Conservation (phyloP, 352 stramenopile species). For the Halophytophthora batemanensis region DNA sequence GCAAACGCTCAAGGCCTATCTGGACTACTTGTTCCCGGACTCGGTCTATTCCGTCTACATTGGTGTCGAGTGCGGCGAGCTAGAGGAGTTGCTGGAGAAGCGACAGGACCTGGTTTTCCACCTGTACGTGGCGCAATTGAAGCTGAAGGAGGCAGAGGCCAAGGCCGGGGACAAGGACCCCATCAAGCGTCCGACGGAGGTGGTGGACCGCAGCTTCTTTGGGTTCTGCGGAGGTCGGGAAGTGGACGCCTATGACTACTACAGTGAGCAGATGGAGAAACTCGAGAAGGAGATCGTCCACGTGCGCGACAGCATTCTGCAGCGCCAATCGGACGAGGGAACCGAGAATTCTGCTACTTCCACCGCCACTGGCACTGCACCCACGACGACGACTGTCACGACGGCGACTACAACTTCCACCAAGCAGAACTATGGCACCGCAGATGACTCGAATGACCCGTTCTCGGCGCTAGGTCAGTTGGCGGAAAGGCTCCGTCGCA, state of each 20-base stretch:
- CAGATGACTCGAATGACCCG: slow-evolving; percentile 2
- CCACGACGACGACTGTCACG: too few relatives aligned
- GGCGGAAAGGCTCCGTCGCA: slow-evolving; percentile 26
- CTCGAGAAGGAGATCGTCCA: slow-evolving; percentile 49
- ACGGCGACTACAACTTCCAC: too few relatives aligned
- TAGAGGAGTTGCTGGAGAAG: slow-evolving; percentile 30
- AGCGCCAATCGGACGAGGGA: slow-evolving; percentile 40
- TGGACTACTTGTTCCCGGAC: slow-evolving; percentile 67
- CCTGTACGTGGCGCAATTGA: slow-evolving; percentile 46
- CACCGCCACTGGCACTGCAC: too few relatives aligned
- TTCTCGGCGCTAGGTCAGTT: slow-evolving; percentile 26
- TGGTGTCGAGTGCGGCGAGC: slow-evolving; percentile 54
- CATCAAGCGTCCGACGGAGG: slow-evolving; percentile 30
- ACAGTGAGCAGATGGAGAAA: slow-evolving; percentile 41
- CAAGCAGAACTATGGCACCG: slow-evolving; percentile 22
- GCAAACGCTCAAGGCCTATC: slow-evolving; percentile 65
- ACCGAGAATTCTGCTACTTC: too few relatives aligned
- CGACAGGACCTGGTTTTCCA: slow-evolving; percentile 46
- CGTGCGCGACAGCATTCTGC: slow-evolving; percentile 45
- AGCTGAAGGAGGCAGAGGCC: slow-evolving; percentile 35
- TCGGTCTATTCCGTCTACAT: slow-evolving; percentile 64
- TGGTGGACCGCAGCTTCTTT: slow-evolving; percentile 38
- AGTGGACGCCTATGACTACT: slow-evolving; percentile 66
- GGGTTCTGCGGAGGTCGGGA: slow-evolving; percentile 42
- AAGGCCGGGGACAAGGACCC: slow-evolving; percentile 22